Evolutionary conservation across 176 grass and related monocot genomes (phyloP).

Genomic region (Otatea glauca): DNA sequence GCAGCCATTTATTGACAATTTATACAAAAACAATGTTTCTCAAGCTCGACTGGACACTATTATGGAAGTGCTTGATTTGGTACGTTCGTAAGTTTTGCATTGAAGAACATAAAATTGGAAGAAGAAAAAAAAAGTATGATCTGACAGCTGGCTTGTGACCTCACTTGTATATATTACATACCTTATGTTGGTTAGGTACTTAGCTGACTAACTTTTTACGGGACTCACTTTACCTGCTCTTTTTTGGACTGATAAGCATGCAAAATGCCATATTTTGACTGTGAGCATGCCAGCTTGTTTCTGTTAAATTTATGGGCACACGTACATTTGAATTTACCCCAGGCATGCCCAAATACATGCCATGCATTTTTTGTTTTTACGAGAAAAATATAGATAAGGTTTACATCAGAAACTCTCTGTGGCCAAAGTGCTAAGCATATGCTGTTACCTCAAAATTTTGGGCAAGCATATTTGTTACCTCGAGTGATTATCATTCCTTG

Average conservation of each 20-base stretch:
- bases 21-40: conserved; percentile 75
- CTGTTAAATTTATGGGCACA: conserved; percentile 18
- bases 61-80: conserved; percentile 83
- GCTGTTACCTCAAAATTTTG: conserved; percentile 24
- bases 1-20: conserved; percentile 84
- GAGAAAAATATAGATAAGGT: not conserved
- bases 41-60: conserved; percentile 77
- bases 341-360: conserved; percentile 11
- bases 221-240: not conserved
- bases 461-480: not conserved
- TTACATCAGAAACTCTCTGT: not conserved
- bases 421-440: conserved; percentile 19
- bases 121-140: not conserved
- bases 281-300: conserved; percentile 8
- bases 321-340: conserved; percentile 19
- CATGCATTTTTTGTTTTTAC: conserved; percentile 18
- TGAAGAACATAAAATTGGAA: not conserved
- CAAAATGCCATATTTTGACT: conserved; percentile 33
- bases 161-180: conserved; percentile 7
- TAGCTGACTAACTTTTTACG: not conserved
- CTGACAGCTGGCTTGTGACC: not conserved
- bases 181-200: not conserved
- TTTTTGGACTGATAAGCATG: not conserved
- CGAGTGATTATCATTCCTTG: conserved; percentile 18
- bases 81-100: conserved; percentile 48